Evolutionary conservation across 2,329 filamentous ascomycete genomes (phyloP).

Genomic region (Paecilomyces sp.): DNA sequence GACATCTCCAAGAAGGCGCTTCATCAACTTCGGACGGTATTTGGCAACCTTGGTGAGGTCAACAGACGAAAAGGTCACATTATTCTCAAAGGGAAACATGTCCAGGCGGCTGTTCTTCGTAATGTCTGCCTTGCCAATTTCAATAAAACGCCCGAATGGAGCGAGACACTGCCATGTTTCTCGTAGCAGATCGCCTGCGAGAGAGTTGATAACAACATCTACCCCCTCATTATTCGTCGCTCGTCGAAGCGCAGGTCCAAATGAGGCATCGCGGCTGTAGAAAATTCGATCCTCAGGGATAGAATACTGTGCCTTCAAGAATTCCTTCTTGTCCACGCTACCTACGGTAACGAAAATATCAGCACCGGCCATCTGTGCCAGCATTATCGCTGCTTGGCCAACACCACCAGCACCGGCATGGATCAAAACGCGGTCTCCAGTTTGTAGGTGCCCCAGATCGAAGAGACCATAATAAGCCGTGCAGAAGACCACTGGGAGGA

Average conservation of each 20-base stretch:
- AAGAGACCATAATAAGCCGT: constrained; percentile 10
- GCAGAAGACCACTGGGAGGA: not conserved
- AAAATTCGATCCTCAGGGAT: constrained; percentile 6
- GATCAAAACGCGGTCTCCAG: constrained; percentile 9
- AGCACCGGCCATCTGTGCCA: not conserved
- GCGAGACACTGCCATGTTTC: constrained; percentile 5
- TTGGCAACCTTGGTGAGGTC: not conserved
- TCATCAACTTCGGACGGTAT: not conserved
- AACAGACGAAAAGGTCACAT: not conserved
- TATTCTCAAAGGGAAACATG: not conserved
- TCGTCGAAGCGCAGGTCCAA: not conserved
- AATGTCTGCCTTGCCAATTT: constrained; percentile 39
- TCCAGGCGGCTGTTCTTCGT: not conserved
- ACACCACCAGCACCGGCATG: constrained; percentile 6
- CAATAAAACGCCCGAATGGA: constrained; percentile 36
- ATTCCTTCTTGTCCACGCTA: not conserved
- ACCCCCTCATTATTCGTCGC: not conserved
- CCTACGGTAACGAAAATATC: not conserved
- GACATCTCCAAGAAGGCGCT: not conserved
- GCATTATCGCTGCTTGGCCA: constrained; percentile 3
- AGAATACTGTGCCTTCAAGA: constrained; percentile 6
- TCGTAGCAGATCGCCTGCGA: constrained; percentile 5
- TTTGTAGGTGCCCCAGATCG: constrained; percentile 5
- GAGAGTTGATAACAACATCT: constrained; percentile 7
- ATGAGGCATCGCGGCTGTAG: constrained; percentile 1